A percentile compares a stretch with the other conserved stretches of the same genome.
These are phyloP conservation scores for Hylodesmum podocarpum DNA, from an alignment of 306 rosid species.

Conservation along the genomic window DNA sequence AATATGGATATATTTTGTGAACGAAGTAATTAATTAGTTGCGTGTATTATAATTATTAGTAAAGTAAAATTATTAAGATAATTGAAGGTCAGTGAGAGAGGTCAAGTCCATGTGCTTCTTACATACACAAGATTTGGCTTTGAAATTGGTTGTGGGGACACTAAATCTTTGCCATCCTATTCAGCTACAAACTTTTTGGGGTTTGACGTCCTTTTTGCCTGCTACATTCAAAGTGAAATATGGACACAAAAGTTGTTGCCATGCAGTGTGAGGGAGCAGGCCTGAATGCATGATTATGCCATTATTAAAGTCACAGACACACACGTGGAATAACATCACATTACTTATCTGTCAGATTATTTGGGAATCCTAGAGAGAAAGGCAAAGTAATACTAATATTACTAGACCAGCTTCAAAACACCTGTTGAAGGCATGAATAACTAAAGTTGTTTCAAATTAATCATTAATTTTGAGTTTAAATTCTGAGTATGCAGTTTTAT, in stretches of 20 bases:
- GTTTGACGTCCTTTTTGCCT: slow-evolving; percentile 12
- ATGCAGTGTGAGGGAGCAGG: slow-evolving; percentile 5
- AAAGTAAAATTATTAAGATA: too few species aligned
- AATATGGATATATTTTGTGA: too few species aligned
- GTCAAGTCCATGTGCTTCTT: slow-evolving; percentile 26
- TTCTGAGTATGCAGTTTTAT: too few species aligned
- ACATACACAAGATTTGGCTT: slow-evolving; percentile 30
- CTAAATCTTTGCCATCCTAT: slow-evolving; percentile 39
- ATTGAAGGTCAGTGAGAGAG: not conserved
- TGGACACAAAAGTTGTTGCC: not conserved
- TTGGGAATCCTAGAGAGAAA: slow-evolving; percentile 26
- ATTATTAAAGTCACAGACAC: slow-evolving; percentile 31
- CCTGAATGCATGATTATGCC: slow-evolving; percentile 11
- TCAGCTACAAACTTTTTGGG: slow-evolving; percentile 5
- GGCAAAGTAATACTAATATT: not conserved
- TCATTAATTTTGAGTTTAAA: too few species aligned
- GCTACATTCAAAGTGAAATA: slow-evolving; percentile 24
- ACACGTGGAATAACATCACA: slow-evolving; percentile 27
- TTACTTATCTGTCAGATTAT: slow-evolving; percentile 29
- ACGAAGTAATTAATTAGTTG: too few species aligned
- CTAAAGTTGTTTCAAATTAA: too few species aligned
- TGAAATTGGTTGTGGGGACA: slow-evolving; percentile 38
- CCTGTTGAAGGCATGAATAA: too few species aligned
- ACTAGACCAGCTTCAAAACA: too few species aligned
- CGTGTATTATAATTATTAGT: too few species aligned